These are phyloP conservation scores for Paraurostyla sp. DNA, from an alignment of 73 alveolate species.

Conservation along the genomic window DNA sequence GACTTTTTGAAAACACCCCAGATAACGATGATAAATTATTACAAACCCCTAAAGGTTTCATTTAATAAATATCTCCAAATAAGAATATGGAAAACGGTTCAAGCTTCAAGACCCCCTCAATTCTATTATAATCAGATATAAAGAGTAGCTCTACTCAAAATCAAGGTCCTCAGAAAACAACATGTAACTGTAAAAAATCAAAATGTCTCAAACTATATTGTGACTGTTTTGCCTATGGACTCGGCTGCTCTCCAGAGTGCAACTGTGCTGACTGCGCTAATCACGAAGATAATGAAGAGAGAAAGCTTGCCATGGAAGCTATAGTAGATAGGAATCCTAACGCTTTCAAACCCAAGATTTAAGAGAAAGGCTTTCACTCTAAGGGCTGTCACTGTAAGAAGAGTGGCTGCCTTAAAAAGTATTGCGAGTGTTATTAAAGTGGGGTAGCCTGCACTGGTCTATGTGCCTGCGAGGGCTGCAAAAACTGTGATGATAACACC, in stretches of 20 bases:
- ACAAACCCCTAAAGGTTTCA: constrained; percentile 21
- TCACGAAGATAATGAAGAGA: constrained; percentile 88
- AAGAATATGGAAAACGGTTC: background rate
- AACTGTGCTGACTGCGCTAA: constrained; percentile 96
- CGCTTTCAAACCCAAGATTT: constrained; percentile 94
- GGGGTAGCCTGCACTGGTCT: constrained; percentile 85
- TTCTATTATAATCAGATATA: constrained; percentile 22
- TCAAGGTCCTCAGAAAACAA: constrained; percentile 1
- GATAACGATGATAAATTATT: background rate
- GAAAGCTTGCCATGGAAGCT: constrained; percentile 84
- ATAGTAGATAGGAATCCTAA: constrained; percentile 95
- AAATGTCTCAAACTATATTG: constrained; percentile 96
- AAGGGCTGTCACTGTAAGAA: constrained; percentile 86
- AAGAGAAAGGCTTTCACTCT: constrained; percentile 65
- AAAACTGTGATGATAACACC: constrained; percentile 78
- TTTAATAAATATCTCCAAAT: background rate
- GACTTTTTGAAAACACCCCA: constrained; percentile 7
- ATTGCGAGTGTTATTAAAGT: constrained; percentile 90
- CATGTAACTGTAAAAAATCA: constrained; percentile 95
- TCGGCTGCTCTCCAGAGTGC: constrained; percentile 87
- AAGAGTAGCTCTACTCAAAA: background rate
- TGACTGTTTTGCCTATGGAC: constrained; percentile 96
- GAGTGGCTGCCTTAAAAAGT: constrained; percentile 90
- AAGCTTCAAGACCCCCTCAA: constrained; percentile 9
- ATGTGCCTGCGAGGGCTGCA: constrained; percentile 96